These are phyloP conservation scores for Lasiosphaeriaceae sp. DNA, from an alignment of 495 filamentous ascomycete genomes.

Conservation along the genomic window DNA sequence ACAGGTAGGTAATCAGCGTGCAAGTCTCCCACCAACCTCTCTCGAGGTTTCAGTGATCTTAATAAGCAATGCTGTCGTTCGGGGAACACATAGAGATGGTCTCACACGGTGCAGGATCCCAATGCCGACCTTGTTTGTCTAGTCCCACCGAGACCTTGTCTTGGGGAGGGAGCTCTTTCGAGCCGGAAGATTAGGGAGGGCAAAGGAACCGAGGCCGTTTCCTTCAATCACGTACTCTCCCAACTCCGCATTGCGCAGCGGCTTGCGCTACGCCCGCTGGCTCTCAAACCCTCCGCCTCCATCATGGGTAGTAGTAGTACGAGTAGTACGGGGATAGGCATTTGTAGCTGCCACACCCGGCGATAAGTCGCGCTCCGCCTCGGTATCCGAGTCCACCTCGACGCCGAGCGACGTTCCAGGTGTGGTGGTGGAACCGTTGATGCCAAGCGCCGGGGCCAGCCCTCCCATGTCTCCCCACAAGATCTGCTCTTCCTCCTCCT, in stretches of 20 bases:
- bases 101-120: no score
- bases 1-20: no score
- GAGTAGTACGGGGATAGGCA: not conserved
- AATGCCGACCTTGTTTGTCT: not conserved
- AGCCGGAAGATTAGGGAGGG: not conserved
- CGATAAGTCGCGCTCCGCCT: not conserved
- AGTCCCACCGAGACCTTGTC: not conserved
- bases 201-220: not conserved
- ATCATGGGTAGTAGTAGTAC: not conserved
- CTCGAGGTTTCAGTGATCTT: no score
- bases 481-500: no score
- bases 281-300: not conserved
- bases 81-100: no score
- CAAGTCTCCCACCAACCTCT: no score
- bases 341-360: not conserved
- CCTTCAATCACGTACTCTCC: not conserved
- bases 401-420: not conserved
- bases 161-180: not conserved
- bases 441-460: no score
- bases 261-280: constrained; percentile 3
- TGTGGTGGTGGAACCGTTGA: not conserved
- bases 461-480: constrained; percentile 8
- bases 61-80: no score
- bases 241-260: not conserved
- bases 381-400: not conserved